phyloP scores from a whole-genome alignment of 768 basidiomycete species.

The Suillus subaureus region DNA sequence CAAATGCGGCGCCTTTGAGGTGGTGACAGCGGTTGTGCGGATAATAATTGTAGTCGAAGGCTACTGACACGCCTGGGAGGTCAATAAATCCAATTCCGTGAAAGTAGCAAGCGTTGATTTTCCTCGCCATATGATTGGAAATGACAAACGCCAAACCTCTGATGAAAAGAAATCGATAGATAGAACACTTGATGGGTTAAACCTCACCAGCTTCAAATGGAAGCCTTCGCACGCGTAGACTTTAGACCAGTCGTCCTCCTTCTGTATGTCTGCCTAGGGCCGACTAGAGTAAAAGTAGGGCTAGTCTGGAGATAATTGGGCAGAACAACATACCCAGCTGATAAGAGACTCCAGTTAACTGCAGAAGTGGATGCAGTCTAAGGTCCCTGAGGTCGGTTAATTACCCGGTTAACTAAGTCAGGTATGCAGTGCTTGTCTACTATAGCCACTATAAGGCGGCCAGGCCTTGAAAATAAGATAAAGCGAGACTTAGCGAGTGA shows the following conservation, averaged over 20 bases:
- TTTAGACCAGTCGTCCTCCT: background rate
- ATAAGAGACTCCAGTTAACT: background rate
- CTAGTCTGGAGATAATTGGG: background rate
- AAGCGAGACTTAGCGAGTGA: background rate
- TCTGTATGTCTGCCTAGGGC: background rate
- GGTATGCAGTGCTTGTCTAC: background rate
- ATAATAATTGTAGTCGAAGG: background rate
- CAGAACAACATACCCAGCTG: background rate
- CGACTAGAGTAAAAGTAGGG: background rate
- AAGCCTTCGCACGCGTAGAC: background rate
- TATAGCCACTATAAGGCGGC: background rate
- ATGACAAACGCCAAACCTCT: background rate
- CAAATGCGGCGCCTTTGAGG: background rate
- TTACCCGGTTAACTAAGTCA: background rate
- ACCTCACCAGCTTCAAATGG: background rate
- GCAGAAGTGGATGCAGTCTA: background rate
- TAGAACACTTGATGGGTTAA: background rate
- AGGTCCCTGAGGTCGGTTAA: background rate
- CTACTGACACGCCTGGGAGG: background rate
- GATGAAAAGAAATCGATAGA: too few relatives aligned
- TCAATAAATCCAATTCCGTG: background rate
- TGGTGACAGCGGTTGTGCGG: background rate
- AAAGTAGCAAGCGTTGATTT: background rate
- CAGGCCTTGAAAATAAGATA: background rate
- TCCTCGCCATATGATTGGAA: background rate